Base-by-base conservation (phyloP, 306 rosid species). In the Lathyrus sativus region DNA sequence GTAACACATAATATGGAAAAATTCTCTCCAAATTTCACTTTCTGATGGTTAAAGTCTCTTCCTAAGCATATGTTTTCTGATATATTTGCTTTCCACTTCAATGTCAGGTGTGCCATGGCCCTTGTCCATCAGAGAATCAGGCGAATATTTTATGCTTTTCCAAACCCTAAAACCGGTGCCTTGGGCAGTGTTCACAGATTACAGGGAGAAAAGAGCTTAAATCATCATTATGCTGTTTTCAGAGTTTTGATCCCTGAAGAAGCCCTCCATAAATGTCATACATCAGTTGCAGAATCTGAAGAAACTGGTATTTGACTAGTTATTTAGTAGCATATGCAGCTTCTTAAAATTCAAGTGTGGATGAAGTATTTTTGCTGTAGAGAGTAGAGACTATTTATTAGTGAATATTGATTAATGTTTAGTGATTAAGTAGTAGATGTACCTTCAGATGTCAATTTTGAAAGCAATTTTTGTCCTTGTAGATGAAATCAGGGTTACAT, bases 41-140 rank as follows among this genome's bases (percentile, higher is more conserved):
- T 71, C 64, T 60, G 46, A 37, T 66, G 70, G 58, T 66, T 61
- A 54, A 38, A 35, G 11, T 35, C 35, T 65, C 19, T 42, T 43
- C 54, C 22, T 3, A 5, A 53, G 53, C 29, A 13, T 18, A 39
- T 57, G 19, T 59, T 58, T 58, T 68, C 68, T 79, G 49, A 74
- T 35, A 61, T 53, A 48, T 42, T 65, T 72, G n/a, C 59, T 31
- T 60, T 69, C 15, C 24, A 12, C 67, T 24, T 14, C 70, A 9
- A 50, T 76, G 18, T 60, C 53, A 93, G 96, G 97, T 93, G 99
- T 85, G 97, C 97, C 45, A 93, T 90, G 99, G 97, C 97, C 46
- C 95, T 93, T 2, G 89, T 88, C 35, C 99, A 93, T 74, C 96
- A 93, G 79, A 83, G 99, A 76, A 79, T 93, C 48, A 74, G 96